Conservation (phyloP, 2,329 filamentous ascomycete species). For the Colletotrichum zoysiae region DNA sequence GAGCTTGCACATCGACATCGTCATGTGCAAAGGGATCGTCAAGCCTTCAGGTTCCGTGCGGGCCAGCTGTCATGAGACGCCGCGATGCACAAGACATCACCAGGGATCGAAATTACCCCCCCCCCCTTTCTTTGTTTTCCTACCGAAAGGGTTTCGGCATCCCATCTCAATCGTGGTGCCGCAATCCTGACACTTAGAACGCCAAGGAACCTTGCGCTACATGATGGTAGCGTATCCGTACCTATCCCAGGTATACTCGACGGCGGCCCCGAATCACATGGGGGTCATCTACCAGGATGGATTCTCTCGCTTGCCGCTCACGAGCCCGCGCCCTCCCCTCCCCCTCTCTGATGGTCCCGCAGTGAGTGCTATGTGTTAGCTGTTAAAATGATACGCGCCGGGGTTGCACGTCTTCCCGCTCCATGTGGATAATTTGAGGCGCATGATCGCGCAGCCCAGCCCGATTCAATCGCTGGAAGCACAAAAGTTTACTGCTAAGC, state of each 20-base stretch:
- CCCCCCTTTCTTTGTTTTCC: background rate
- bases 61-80: background rate
- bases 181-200: conserved; percentile 3
- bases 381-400: conserved; percentile 19
- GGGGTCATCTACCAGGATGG: conserved; percentile 1
- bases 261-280: conserved; percentile 23
- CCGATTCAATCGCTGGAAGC: conserved; percentile 4
- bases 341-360: conserved; percentile 3
- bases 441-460: conserved; percentile 33
- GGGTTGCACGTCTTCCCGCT: conserved; percentile 37
- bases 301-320: background rate
- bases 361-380: background rate
- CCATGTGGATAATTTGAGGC: conserved; percentile 33
- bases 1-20: conserved; percentile 9
- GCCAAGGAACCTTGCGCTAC: conserved; percentile 1
- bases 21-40: conserved; percentile 9
- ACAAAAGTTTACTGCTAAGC: background rate
- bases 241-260: conserved; percentile 8
- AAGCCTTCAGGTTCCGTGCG: conserved; percentile 1
- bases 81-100: conserved; percentile 23
- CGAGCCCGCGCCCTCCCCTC: background rate
- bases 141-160: conserved; percentile 3
- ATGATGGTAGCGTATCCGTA: background rate
- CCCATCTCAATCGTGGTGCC: conserved; percentile 13
- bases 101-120: background rate